phyloP scores from a whole-genome alignment of 106 monocot species.

The Allium cepa region DNA sequence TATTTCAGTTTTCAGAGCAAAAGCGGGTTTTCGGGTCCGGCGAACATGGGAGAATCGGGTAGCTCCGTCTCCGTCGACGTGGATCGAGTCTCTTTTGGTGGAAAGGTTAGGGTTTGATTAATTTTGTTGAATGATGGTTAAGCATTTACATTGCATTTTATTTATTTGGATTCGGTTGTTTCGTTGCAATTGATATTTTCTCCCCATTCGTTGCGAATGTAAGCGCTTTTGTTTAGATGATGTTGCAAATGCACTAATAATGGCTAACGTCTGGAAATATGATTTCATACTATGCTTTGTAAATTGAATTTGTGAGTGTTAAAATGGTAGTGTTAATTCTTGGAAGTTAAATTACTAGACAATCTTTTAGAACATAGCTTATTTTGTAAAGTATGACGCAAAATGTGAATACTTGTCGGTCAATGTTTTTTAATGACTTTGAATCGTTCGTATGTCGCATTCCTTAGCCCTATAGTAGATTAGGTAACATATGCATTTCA shows the following conservation, averaged over 20 bases:
- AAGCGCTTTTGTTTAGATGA: not conserved
- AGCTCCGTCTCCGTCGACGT: slow-evolving; percentile 60
- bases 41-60: slow-evolving; percentile 46
- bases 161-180: not conserved
- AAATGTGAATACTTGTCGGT: too few species aligned
- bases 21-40: not conserved
- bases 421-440: too few species aligned
- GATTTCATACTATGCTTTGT: not conserved
- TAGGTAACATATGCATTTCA: too few species aligned
- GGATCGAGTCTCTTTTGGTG: slow-evolving; percentile 44
- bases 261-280: not conserved
- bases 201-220: not conserved
- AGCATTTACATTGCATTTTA: not conserved
- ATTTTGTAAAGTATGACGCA: too few species aligned
- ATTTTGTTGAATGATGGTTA: not conserved
- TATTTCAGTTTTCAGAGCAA: not conserved
- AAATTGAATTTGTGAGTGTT: not conserved
- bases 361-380: too few species aligned
- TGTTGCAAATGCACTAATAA: not conserved
- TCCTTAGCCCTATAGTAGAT: too few species aligned
- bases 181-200: not conserved
- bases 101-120: slow-evolving; percentile 35
- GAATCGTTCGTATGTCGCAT: too few species aligned
- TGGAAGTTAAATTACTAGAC: too few species aligned
- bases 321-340: not conserved